Base-by-base conservation (phyloP, 768 basidiomycete genomes). In the Hericium erinaceus region DNA sequence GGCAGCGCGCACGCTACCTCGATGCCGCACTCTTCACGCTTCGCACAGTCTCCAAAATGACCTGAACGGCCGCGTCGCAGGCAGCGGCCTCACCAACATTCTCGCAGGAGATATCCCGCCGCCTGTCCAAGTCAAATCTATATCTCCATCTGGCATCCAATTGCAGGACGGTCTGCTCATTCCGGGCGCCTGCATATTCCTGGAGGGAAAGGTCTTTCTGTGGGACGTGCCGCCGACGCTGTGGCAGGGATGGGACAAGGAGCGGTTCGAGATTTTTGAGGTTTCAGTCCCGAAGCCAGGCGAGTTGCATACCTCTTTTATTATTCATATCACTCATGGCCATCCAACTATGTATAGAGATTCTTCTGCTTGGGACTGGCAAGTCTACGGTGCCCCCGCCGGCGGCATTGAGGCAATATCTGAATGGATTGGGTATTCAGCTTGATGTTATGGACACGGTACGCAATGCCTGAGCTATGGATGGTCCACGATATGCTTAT, bases 381-480 rank as follows among this genome's bases (percentile, higher is more conserved):
- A 78, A 76, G 61, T 77, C 76, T 6, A 78, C 87, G 20, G 72
- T 83, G 4, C 85, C 85, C 54, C 83, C 88, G 1, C 94, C 95
- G 8, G 76, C 80, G 2, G 69, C 70, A 33, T 66, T 98, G 13
- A 77, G 85, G 38, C 74, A 80, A 46, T 81, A 90, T 69, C 66
- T 98, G 40, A 87, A 77, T 60, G 73, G 78, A 48, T 68, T 92
- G 48, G 95, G 95, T 15, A 88, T 97, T 54, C 91, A 92, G 65
- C 72, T 92, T 52, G 95, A 98, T 64, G 78, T 92, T 18, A 92
- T 95, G 83, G 88, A 90, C 68, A 89, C 90, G 44, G 91, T 91
- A 61, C 55, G 81, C 75, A 6, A 3, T 26, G 24, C 41, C 41
- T 12, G 9, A 38, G 53, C 33, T 37, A 24, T 2, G 24, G 37